Conservation (phyloP, 1,139 yeast genomes). For the Ogataea hybrid region DNA sequence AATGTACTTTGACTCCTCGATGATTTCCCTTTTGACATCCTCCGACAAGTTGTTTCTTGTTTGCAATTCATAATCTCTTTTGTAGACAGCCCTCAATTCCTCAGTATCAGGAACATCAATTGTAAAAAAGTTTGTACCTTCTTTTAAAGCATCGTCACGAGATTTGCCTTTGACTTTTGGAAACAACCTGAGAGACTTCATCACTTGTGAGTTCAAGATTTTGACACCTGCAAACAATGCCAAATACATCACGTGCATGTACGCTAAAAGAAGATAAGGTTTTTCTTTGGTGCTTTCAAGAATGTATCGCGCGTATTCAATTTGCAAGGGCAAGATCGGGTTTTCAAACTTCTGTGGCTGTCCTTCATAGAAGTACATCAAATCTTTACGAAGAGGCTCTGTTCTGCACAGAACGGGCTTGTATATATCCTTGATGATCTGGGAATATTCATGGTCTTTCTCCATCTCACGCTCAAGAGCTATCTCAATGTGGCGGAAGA, state of each 20-base stretch:
- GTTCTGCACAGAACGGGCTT: slow-evolving; percentile 69
- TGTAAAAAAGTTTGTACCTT: slow-evolving; percentile 70
- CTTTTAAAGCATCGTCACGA: slow-evolving; percentile 56
- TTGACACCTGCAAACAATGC: slow-evolving; percentile 89
- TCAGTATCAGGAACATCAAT: slow-evolving; percentile 72
- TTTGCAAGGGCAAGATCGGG: slow-evolving; percentile 62
- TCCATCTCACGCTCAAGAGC: slow-evolving; percentile 48
- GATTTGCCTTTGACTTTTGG: slow-evolving; percentile 67
- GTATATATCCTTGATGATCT: slow-evolving; percentile 55
- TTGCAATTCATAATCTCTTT: slow-evolving; percentile 72
- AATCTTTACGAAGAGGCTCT: slow-evolving; percentile 56
- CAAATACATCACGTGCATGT: slow-evolving; percentile 80
- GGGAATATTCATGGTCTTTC: slow-evolving; percentile 42
- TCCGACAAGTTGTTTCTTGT: slow-evolving; percentile 70
- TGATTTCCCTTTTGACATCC: slow-evolving; percentile 65
- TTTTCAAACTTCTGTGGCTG: slow-evolving; percentile 50
- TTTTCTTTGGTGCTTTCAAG: slow-evolving; percentile 50
- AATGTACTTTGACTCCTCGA: slow-evolving; percentile 64
- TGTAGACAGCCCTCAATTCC: slow-evolving; percentile 60
- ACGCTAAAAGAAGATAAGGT: slow-evolving; percentile 76
- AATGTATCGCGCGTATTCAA: slow-evolving; percentile 62
- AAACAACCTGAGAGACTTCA: slow-evolving; percentile 68
- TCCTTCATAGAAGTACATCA: slow-evolving; percentile 63
- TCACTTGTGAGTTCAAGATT: slow-evolving; percentile 63
- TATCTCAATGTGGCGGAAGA: slow-evolving; percentile 67